Evolutionary conservation across 345 rosid species (phyloP).

Genomic region (Eucalyptus camaldulensis): DNA sequence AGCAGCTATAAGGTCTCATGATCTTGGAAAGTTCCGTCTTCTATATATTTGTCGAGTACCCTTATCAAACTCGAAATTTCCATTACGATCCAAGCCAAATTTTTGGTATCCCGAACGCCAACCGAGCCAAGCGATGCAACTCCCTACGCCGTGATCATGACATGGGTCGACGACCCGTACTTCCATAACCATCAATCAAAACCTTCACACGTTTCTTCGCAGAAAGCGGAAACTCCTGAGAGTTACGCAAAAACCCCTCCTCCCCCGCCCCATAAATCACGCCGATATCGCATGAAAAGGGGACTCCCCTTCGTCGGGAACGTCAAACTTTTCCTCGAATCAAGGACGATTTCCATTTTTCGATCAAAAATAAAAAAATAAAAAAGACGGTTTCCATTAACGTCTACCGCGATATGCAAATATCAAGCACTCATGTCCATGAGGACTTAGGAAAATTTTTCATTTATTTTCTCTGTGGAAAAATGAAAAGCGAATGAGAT

Average conservation of each 20-base stretch:
- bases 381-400: neutral
- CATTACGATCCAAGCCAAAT: fast-evolving
- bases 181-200: neutral
- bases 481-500: neutral
- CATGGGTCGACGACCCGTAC: neutral
- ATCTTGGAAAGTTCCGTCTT: neutral
- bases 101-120: neutral
- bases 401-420: neutral
- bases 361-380: too few relatives aligned
- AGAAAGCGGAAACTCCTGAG: neutral
- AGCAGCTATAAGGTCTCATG: neutral
- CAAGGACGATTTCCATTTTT: neutral
- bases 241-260: neutral
- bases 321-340: neutral
- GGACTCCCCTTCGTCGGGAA: neutral
- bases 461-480: neutral
- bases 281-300: neutral
- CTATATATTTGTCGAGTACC: neutral
- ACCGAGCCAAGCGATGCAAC: neutral
- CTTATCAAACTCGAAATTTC: neutral
- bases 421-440: neutral
- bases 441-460: neutral
- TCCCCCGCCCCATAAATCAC: neutral
- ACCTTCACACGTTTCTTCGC: neutral
- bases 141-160: neutral